Conservation (phyloP, 176 grass and related monocot genomes). For the Metroxylon sagu region DNA sequence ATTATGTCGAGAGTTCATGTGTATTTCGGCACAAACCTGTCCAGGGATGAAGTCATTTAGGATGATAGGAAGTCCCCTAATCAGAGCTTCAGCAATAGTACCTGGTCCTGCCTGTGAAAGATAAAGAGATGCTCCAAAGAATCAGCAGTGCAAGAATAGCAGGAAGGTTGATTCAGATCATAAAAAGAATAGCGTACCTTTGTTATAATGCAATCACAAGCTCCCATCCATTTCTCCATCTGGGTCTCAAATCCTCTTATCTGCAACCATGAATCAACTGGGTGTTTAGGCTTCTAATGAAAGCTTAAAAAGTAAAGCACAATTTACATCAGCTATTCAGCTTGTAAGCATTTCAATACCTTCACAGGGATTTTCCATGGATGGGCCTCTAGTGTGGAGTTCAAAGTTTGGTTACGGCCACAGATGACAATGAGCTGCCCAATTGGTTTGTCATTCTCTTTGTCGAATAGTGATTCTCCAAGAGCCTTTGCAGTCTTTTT, state of each 20-base stretch:
- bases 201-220: conserved; percentile 99
- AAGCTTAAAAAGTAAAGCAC: not conserved
- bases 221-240: conserved; percentile 99
- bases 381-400: conserved; percentile 48
- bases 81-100: conserved; percentile 97
- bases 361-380: conserved; percentile 92
- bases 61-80: conserved; percentile 96
- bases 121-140: not conserved
- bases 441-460: conserved; percentile 64
- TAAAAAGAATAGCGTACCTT: conserved; percentile 42
- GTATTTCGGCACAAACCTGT: conserved; percentile 47
- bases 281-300: not conserved
- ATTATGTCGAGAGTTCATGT: no score
- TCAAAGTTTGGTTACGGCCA: conserved; percentile 85
- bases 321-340: no score
- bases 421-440: conserved; percentile 95
- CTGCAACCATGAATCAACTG: conserved; percentile 29
- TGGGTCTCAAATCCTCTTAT: conserved; percentile 94
- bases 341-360: conserved; percentile 23
- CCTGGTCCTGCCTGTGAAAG: conserved; percentile 75
- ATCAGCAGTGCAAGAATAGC: not conserved
- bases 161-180: no score
- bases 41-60: conserved; percentile 99
- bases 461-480: conserved; percentile 70
- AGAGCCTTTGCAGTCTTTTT: conserved; percentile 92